Percentiles rank a stretch among this genome's conserved stretches.
These are phyloP conservation scores for Hygrophoropsis aurantiaca DNA, from an alignment of 768 basidiomycete species.

Conservation along the genomic window DNA sequence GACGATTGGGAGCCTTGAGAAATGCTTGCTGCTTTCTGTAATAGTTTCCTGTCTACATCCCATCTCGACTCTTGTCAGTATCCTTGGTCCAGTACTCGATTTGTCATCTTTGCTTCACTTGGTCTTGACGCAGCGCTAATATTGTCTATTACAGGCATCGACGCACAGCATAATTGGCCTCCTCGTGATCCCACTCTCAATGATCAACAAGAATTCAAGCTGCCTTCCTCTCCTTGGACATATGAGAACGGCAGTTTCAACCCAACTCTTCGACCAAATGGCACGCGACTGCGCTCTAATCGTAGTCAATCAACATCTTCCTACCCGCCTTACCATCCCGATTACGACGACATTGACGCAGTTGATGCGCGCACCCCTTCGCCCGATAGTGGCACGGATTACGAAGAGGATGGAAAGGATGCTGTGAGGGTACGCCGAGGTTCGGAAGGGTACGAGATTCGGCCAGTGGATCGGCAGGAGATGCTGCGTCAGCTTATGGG, in stretches of 20 bases:
- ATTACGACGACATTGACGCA: slow-evolving; percentile 23
- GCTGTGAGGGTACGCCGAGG: slow-evolving; percentile 57
- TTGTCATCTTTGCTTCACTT: neutral
- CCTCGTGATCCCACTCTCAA: slow-evolving; percentile 58
- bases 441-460: slow-evolving; percentile 83
- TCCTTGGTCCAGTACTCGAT: neutral
- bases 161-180: slow-evolving; percentile 60
- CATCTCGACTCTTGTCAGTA: neutral
- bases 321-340: slow-evolving; percentile 70
- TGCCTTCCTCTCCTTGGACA: slow-evolving; percentile 78
- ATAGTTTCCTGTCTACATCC: neutral
- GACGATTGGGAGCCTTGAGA: slow-evolving; percentile 5
- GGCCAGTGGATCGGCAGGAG: slow-evolving; percentile 58
- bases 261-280: slow-evolving; percentile 70
- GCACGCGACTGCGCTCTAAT: slow-evolving; percentile 35
- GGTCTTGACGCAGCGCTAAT: neutral
- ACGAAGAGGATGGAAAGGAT: slow-evolving; percentile 26
- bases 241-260: slow-evolving; percentile 79
- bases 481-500: slow-evolving; percentile 60
- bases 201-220: slow-evolving; percentile 40
- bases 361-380: slow-evolving; percentile 14
- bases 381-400: slow-evolving; percentile 21
- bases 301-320: slow-evolving; percentile 36
- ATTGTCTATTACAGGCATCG: slow-evolving; percentile 27
- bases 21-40: neutral